Evolutionary conservation across 2,329 filamentous ascomycete species (phyloP).

Genomic region (Ceratocystis papillata): DNA sequence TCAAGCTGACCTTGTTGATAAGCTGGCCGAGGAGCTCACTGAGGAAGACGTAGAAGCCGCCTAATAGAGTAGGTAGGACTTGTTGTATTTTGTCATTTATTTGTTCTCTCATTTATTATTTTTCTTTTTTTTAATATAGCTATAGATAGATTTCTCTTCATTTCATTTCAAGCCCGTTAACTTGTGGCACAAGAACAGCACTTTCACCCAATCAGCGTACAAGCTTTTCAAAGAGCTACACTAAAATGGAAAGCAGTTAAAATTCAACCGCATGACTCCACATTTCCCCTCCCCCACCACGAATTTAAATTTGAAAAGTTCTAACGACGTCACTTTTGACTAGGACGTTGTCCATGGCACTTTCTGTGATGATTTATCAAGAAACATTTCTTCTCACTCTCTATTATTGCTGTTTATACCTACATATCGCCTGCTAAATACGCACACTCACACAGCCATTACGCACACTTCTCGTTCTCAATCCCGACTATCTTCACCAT

Average conservation of each 20-base stretch:
- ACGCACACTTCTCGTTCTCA: background rate
- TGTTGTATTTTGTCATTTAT: background rate
- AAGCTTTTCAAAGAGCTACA: slow-evolving; percentile 1
- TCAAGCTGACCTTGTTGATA: background rate
- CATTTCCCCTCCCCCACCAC: slow-evolving; percentile 17
- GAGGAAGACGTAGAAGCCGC: background rate
- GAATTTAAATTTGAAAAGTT: background rate
- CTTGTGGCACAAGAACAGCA: background rate
- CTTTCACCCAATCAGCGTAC: slow-evolving; percentile 3
- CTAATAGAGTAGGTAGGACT: background rate
- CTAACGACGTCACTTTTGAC: slow-evolving; percentile 15
- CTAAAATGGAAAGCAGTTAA: slow-evolving; percentile 9
- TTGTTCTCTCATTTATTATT: background rate
- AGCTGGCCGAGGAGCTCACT: background rate
- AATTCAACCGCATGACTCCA: background rate
- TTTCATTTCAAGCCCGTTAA: background rate
- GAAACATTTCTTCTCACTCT: no score
- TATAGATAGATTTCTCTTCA: slow-evolving; percentile 1
- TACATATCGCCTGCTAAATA: background rate
- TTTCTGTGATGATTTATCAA: no score
- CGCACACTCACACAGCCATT: no score
- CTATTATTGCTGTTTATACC: no score
- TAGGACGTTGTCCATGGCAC: no score
- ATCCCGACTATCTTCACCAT: slow-evolving; percentile 29
- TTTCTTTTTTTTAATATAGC: background rate